These are phyloP conservation scores for Acanthamoeba healyi DNA, from an alignment of 208 protist genomes.

Conservation along the genomic window DNA sequence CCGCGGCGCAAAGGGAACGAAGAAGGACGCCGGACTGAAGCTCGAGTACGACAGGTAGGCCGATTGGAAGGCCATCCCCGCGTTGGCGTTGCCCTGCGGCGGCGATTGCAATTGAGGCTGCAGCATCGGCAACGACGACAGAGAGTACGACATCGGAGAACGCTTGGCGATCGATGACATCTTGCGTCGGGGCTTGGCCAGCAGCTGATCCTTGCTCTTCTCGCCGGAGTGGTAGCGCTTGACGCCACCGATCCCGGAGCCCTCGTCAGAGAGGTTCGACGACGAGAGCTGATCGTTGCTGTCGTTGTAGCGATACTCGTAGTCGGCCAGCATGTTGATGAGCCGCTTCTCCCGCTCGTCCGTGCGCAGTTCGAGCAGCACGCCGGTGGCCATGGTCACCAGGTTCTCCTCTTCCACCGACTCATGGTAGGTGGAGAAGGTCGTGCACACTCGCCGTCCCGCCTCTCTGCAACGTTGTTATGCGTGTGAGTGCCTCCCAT, in stretches of 20 bases:
- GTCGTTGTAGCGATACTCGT: not conserved
- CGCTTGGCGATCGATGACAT: not conserved
- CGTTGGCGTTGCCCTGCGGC: not conserved
- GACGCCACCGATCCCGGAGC: not conserved
- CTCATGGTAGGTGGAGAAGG: conserved; percentile 64
- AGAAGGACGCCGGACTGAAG: conserved; percentile 11
- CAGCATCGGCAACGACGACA: not conserved
- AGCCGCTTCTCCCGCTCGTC: conserved; percentile 49
- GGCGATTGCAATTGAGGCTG: not conserved
- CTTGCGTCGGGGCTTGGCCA: not conserved
- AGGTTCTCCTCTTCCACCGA: conserved; percentile 57
- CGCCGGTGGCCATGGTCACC: conserved; percentile 30
- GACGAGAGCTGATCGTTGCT: not conserved
- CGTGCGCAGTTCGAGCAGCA: conserved; percentile 27
- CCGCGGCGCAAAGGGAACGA: not conserved
- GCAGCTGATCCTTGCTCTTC: not conserved
- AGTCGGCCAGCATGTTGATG: conserved; percentile 32
- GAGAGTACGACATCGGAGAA: not conserved
- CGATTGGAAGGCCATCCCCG: not conserved
- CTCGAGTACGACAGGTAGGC: conserved; percentile 7
- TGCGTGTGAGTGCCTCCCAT: no score
- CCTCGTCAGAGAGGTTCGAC: not conserved
- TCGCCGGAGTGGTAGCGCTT: not conserved
- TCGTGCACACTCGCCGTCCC: conserved; percentile 15
- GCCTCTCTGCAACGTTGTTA: conserved; percentile 61